A percentile compares a stretch with the other conserved stretches of the same genome.
Evolutionary conservation across 768 basidiomycete species (phyloP).

Genomic region (Kwoniella sp.): DNA sequence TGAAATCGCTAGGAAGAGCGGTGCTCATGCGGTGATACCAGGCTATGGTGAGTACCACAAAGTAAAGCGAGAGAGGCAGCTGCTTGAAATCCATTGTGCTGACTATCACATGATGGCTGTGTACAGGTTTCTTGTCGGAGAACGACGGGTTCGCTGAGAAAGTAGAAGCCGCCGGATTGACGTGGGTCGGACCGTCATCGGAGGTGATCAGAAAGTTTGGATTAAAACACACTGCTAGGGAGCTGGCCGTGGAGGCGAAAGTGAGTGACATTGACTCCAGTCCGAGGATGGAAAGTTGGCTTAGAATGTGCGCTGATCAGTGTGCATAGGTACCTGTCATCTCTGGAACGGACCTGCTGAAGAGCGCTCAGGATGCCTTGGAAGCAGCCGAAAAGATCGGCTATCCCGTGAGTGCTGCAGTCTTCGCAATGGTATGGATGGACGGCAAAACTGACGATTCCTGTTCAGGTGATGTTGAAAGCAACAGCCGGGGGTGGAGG

Average conservation of each 20-base stretch:
- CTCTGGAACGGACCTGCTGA: slow-evolving; percentile 63
- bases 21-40: slow-evolving; percentile 43
- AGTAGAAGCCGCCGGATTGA: slow-evolving; percentile 61
- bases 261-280: slow-evolving; percentile 24
- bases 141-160: slow-evolving; percentile 63
- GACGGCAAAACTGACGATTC: not conserved
- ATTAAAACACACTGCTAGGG: slow-evolving; percentile 65
- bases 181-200: slow-evolving; percentile 65
- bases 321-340: slow-evolving; percentile 59
- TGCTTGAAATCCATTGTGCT: not conserved
- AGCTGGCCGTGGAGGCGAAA: slow-evolving; percentile 59
- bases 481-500: slow-evolving; percentile 72
- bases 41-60: slow-evolving; percentile 45
- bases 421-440: not conserved
- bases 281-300: not conserved
- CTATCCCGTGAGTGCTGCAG: slow-evolving; percentile 58
- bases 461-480: slow-evolving; percentile 62
- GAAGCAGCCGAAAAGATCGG: slow-evolving; percentile 59
- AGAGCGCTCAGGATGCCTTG: slow-evolving; percentile 58
- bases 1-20: slow-evolving; percentile 37
- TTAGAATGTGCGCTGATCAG: not conserved
- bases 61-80: not conserved
- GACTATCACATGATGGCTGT: not conserved
- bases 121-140: slow-evolving; percentile 65
- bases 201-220: slow-evolving; percentile 64